phyloP scores from a whole-genome alignment of 768 basidiomycete species.

The Auricularia cornea region DNA sequence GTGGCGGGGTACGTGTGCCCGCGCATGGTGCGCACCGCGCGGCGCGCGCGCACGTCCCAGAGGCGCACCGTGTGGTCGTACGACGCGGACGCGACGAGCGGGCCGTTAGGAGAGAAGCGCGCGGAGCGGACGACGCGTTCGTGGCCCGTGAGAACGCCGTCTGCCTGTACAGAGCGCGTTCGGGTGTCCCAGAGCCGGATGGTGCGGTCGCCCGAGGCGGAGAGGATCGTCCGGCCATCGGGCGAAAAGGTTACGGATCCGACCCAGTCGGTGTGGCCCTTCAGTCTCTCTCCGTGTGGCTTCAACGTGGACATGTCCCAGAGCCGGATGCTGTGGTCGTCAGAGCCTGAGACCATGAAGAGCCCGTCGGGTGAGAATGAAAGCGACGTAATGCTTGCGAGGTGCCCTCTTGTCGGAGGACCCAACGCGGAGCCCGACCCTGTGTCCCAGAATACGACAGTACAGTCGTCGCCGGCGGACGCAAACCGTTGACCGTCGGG shows the following conservation, averaged over 20 bases:
- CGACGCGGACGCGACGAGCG: constrained; percentile 86
- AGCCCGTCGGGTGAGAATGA: too few relatives aligned
- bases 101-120: constrained; percentile 83
- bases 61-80: constrained; percentile 93
- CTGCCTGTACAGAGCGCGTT: constrained; percentile 98
- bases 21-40: constrained; percentile 47
- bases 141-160: constrained; percentile 96
- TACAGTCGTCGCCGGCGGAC: too few relatives aligned
- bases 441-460: too few relatives aligned
- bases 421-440: too few relatives aligned
- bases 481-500: too few relatives aligned
- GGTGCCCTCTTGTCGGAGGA: too few relatives aligned
- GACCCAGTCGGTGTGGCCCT: too few relatives aligned
- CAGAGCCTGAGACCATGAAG: too few relatives aligned
- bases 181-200: constrained; percentile 98
- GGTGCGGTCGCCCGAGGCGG: constrained; percentile 95
- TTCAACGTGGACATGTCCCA: too few relatives aligned
- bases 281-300: too few relatives aligned
- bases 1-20: constrained; percentile 21
- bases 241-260: constrained; percentile 36
- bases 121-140: constrained; percentile 88
- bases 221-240: constrained; percentile 85
- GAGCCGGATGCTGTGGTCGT: too few relatives aligned
- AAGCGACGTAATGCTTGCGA: too few relatives aligned
- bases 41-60: constrained; percentile 89